Base-by-base conservation (phyloP, 179 eudicot species). In the Vitellaria paradoxa region DNA sequence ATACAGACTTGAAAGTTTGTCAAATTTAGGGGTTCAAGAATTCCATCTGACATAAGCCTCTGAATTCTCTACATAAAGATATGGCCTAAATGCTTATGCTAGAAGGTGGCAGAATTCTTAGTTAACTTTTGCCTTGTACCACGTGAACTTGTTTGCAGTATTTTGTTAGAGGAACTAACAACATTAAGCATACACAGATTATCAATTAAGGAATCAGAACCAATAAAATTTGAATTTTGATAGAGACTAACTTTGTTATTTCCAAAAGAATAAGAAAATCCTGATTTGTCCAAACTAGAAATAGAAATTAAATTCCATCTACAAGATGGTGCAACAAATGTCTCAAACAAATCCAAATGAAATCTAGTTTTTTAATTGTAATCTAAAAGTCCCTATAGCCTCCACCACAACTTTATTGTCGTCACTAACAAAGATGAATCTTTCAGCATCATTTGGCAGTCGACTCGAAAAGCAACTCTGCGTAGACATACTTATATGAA, bases 381-480 rank as follows among this genome's bases (percentile, higher is more conserved):
- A 53, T 23, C n/a, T 72, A 8, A 8, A 49, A 17, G 15, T 20
- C 40, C 61, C 6, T 26, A 75, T 76, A 7, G 76, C 80, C 12
- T 81, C 67, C 18, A 70, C 79, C 2, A 0, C 5, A 5, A 40
- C 72, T 45, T 1, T 24, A 11, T 69, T 53, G 24, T 46, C 71
- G 17, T 81, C 56, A 6, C 67, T 80, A 0, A 81, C 60, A 69
- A 47, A 81, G 77, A 79, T 79, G 73, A 5, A 73, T 79, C 56
- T 69, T 70, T 81, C 72, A 76, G 10, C 72, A 76, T 65, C 78
- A 81, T 10, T 81, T 76, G 79, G 83, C 26, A 2, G 50, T 76
- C 52, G 72, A 59, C 13, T 17, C 10, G 18, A 5, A 9, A 49
- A 12, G 72, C 70, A 75, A 59, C 76, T 76, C 65, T 75, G 62